phyloP scores from a whole-genome alignment of 306 rosid genomes.

The Oxytropis ochrocephala region DNA sequence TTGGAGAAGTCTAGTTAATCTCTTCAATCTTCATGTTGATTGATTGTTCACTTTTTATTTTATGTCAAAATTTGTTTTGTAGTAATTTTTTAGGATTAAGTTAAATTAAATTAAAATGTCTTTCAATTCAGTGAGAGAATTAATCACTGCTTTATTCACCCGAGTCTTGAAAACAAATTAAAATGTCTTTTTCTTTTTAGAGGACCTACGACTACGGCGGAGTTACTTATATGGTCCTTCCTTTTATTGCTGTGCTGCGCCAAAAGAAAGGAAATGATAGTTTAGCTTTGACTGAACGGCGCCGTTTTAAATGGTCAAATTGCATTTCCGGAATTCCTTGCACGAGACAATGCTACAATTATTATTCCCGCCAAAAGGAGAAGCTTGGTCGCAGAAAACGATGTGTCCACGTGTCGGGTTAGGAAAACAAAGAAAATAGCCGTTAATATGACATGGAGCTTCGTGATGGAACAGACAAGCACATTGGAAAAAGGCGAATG shows the following conservation, averaged over 20 bases:
- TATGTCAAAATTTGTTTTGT: conserved; percentile 6
- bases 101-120: not conserved
- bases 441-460: conserved; percentile 49
- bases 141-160: too few species aligned
- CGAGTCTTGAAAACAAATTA: too few species aligned
- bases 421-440: conserved; percentile 39
- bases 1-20: not conserved
- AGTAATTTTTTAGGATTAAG: not conserved
- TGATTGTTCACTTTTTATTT: conserved; percentile 1
- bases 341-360: not conserved
- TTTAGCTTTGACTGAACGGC: conserved; percentile 32
- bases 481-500: conserved; percentile 20
- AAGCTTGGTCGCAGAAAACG: not conserved
- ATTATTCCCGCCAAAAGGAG: conserved; percentile 47
- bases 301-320: conserved; percentile 25
- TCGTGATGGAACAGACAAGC: conserved; percentile 16
- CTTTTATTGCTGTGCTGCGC: not conserved
- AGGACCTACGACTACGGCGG: too few species aligned
- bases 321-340: conserved; percentile 13
- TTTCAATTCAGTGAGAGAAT: too few species aligned
- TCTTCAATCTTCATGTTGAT: not conserved
- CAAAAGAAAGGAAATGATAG: not conserved
- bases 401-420: conserved; percentile 42
- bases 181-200: too few species aligned
- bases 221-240: too few species aligned